Evolutionary conservation across 75 land plant genomes (phyloP).

Genomic region (Adiantum capillusveneris): DNA sequence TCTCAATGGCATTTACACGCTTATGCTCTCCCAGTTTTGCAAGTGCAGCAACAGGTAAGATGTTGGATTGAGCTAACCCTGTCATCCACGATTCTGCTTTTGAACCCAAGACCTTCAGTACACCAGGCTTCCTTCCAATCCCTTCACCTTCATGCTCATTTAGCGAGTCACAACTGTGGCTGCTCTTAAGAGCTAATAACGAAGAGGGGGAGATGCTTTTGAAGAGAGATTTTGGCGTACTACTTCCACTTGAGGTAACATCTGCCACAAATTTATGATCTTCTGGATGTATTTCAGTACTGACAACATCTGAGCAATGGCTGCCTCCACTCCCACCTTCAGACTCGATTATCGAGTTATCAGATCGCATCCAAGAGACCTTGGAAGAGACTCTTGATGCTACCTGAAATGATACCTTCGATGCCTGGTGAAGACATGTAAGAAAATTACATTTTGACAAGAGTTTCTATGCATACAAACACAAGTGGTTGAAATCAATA

Average conservation of each 20-base stretch:
- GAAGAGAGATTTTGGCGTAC: not conserved
- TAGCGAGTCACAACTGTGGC: not conserved
- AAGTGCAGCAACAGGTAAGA: not conserved
- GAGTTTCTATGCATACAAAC: too few species aligned
- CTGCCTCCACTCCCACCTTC: conserved; percentile 25
- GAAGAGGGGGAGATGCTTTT: not conserved
- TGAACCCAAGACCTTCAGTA: conserved; percentile 35
- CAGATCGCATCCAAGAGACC: not conserved
- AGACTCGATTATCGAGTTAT: not conserved
- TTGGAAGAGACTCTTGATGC: conserved; percentile 15
- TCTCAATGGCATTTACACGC: not conserved
- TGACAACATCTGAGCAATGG: conserved; percentile 9
- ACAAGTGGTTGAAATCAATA: conserved; percentile 7
- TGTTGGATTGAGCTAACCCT: not conserved
- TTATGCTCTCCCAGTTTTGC: not conserved
- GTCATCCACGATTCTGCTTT: conserved; percentile 65
- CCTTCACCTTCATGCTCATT: conserved; percentile 38
- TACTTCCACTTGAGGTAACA: not conserved
- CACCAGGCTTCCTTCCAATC: conserved; percentile 42
- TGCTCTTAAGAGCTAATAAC: not conserved
- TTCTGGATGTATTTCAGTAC: not conserved
- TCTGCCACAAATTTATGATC: not conserved
- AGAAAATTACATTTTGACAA: too few species aligned
- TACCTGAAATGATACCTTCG: too few species aligned
- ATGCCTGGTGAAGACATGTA: too few species aligned